Conservation (phyloP, 106 monocot genomes). For the Narthecium ossifragum region DNA sequence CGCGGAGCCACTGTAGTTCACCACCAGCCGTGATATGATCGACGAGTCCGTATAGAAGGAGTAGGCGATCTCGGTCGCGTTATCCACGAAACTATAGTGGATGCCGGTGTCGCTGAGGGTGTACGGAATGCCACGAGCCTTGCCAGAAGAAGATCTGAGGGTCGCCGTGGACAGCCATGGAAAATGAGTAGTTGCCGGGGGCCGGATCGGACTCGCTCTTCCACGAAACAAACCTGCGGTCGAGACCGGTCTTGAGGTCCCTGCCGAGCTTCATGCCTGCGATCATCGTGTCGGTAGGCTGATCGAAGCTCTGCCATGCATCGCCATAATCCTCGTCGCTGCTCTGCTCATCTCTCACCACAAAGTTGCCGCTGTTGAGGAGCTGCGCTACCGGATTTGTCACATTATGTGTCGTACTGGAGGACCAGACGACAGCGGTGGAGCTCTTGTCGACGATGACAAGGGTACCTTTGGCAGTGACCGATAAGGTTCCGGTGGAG, state of each 20-base stretch:
- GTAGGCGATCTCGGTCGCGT: constrained; percentile 3
- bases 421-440: constrained; percentile 2
- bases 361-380: constrained; percentile 2
- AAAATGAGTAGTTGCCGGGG: constrained; percentile 9
- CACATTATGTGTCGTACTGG: background rate
- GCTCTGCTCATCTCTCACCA: background rate
- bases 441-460: background rate
- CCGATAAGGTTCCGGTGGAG: background rate
- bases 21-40: background rate
- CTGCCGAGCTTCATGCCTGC: constrained; percentile 22
- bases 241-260: constrained; percentile 2
- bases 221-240: constrained; percentile 16
- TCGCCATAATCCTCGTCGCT: background rate
- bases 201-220: constrained; percentile 21
- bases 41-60: background rate
- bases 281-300: constrained; percentile 29
- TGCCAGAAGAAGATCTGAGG: constrained; percentile 3
- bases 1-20: background rate
- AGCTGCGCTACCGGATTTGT: background rate
- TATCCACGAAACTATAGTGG: background rate
- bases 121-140: constrained; percentile 15
- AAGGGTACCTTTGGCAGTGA: background rate
- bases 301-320: constrained; percentile 32
- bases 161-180: constrained; percentile 11
- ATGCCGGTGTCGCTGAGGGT: constrained; percentile 5